A percentile compares a stretch with the other conserved stretches of the same genome.
phyloP scores from a whole-genome alignment of 768 basidiomycete species.

The Hygrocybe coccinea region DNA sequence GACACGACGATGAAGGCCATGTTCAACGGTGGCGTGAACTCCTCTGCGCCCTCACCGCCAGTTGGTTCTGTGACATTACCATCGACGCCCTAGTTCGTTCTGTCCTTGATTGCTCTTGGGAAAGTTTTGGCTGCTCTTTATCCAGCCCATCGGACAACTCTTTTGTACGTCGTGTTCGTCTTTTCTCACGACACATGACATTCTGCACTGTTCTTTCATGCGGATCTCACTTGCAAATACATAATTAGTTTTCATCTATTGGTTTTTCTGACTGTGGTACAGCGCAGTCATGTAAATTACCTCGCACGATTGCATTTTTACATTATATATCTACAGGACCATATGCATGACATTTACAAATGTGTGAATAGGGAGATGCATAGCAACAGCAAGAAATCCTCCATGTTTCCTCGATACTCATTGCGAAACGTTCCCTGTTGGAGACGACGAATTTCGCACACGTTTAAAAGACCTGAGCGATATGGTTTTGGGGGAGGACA shows the following conservation, averaged over 20 bases:
- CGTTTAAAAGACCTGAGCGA: neutral
- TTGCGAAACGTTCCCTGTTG: neutral
- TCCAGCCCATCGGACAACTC: neutral
- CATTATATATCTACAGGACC: no score
- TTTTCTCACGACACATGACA: neutral
- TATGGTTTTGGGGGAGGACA: neutral
- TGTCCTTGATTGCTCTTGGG: neutral
- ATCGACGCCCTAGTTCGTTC: neutral
- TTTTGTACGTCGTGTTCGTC: neutral
- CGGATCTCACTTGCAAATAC: neutral
- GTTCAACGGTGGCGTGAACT: conserved; percentile 47
- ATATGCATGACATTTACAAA: neutral
- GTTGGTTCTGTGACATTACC: neutral
- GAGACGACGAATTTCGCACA: neutral
- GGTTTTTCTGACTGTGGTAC: no score
- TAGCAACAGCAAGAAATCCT: neutral
- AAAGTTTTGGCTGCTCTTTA: no score
- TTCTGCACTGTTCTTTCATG: neutral
- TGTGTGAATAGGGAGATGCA: neutral
- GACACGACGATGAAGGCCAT: conserved; percentile 86
- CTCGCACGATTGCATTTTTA: no score
- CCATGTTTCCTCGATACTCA: neutral
- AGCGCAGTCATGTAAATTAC: no score
- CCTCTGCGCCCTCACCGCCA: neutral
- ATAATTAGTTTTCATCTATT: no score